These are phyloP conservation scores for Syzygium aqueum DNA, from an alignment of 345 rosid genomes.

Conservation along the genomic window DNA sequence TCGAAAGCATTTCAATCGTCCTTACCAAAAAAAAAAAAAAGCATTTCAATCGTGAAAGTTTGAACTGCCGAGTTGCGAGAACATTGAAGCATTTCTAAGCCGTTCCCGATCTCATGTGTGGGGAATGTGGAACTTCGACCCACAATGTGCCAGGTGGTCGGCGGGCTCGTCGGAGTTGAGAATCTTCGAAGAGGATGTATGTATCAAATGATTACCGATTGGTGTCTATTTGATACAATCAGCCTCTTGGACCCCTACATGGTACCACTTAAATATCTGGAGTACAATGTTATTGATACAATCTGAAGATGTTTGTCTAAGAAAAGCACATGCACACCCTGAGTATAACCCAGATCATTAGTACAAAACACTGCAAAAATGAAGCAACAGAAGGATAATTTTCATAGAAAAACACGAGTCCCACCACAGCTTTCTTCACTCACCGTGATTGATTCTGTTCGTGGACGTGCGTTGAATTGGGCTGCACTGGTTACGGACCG, in stretches of 20 bases:
- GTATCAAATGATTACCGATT: background rate
- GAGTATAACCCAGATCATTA: background rate
- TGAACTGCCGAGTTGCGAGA: background rate
- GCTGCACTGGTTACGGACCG: background rate
- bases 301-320: background rate
- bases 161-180: background rate
- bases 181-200: background rate
- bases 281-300: background rate
- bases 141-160: accelerated
- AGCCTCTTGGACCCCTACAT: background rate
- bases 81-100: background rate
- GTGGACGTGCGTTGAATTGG: background rate
- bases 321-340: background rate
- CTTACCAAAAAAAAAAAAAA: too few relatives aligned
- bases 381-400: background rate
- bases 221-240: background rate
- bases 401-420: background rate
- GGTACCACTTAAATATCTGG: background rate
- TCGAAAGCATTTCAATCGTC: background rate
- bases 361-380: background rate
- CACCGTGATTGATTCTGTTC: background rate
- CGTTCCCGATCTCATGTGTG: background rate
- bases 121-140: background rate
- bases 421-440: background rate
- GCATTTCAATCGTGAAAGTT: background rate